Base-by-base conservation (phyloP, 2,329 filamentous ascomycete genomes). In the Monosporascus ibericus region DNA sequence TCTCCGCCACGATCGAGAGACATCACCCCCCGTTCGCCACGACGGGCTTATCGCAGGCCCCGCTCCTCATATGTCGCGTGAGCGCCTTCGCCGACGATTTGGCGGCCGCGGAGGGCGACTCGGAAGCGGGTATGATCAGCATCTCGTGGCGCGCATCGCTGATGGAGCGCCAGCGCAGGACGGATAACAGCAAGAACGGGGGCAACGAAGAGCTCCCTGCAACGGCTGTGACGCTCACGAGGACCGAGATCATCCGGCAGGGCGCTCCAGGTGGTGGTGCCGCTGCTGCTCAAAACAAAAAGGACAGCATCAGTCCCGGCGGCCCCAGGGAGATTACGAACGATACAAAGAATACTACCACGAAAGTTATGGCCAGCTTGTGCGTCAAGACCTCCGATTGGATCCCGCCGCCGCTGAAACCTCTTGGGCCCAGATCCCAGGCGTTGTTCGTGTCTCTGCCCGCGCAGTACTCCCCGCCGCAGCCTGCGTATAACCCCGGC, bases 1-100 rank as follows among this genome's bases (percentile, higher is more conserved):
- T 68, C 47, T 62, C 60, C 6, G 53, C 58, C n/a, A 64, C 62
- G 2, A 65, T 68, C 46, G 65, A 68, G 51, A 63, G 52, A 42
- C 58, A 63, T n/a, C 47, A 54, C 14, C 61, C 58, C 6, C 65
- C 65, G 17, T 68, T 67, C 47, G 60, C 63, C 17, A 66, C 64
- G 1, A 53, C 59, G 5, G 60, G 61, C 1, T 42, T 67, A 44
- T 63, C 65, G 17, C 55, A 49, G 7, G 40, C 44, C 15, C 63
- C 63, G 1, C 58, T 66, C 51, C 50, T 67, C 3, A 63, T 57
- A 5, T 58, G 54, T 9, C 57, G 59, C n/a, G 54, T 55, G 8
- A 63, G 58, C 51, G 59, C 59, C 18, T 61, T 59, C 42, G 52
- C 51, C 2, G 63, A 63, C 48, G 63, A 66, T 25, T 44, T 65